Conservation (phyloP, 2,329 filamentous ascomycete genomes). For the Talaromyces sp. region DNA sequence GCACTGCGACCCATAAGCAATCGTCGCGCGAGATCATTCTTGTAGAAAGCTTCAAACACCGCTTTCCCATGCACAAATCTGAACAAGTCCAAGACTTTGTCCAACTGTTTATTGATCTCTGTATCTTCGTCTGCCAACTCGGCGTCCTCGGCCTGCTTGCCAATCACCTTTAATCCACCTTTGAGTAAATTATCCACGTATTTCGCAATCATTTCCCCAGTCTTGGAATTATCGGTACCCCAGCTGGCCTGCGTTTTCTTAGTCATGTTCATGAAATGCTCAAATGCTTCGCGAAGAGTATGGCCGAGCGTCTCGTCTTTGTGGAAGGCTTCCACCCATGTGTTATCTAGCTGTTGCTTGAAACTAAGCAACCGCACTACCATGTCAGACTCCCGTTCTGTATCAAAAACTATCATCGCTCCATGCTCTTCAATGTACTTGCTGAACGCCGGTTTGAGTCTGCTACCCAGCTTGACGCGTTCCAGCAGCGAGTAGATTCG, state of each 20-base stretch:
- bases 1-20: conserved; percentile 89
- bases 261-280: conserved; percentile 84
- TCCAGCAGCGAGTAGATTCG: conserved; percentile 74
- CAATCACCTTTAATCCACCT: conserved; percentile 71
- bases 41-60: conserved; percentile 98
- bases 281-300: conserved; percentile 78
- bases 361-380: conserved; percentile 75
- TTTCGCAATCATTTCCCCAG: conserved; percentile 98
- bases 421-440: conserved; percentile 75
- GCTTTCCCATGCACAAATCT: conserved; percentile 96
- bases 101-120: conserved; percentile 85
- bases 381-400: conserved; percentile 77
- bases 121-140: conserved; percentile 81
- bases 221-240: conserved; percentile 82
- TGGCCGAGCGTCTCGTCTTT: conserved; percentile 74
- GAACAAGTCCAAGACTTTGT: conserved; percentile 90
- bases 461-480: conserved; percentile 65
- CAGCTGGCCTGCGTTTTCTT: conserved; percentile 68
- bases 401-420: conserved; percentile 72
- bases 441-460: conserved; percentile 69
- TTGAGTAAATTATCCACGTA: conserved; percentile 87
- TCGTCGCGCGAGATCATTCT: conserved; percentile 87
- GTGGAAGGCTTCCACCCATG: conserved; percentile 72
- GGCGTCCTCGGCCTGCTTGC: conserved; percentile 45
- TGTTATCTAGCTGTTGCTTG: conserved; percentile 71